A percentile compares a stretch with the other conserved stretches of the same genome.
Conservation (phyloP, 371 early-diverging fungal species). For the Saksenaea oblongispora region DNA sequence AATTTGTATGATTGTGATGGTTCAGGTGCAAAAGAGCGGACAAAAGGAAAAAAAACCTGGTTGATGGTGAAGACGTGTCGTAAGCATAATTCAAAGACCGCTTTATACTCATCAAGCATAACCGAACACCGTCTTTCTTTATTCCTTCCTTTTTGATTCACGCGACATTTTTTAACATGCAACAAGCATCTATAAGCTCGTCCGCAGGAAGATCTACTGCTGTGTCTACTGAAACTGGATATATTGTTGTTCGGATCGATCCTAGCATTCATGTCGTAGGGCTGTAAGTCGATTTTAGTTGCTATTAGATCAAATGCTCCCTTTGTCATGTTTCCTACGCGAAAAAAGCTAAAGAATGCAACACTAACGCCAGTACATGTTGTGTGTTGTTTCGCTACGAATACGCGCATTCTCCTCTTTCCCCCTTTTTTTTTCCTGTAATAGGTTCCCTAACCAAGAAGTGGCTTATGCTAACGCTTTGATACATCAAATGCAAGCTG, state of each 20-base stretch:
- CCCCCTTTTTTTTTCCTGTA: background rate
- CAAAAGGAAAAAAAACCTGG: too few species aligned
- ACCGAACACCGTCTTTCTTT: background rate
- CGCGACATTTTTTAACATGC: conserved; percentile 1
- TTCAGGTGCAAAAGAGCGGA: too few species aligned
- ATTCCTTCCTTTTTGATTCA: background rate
- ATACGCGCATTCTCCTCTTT: background rate
- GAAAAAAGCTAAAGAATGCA: too few species aligned
- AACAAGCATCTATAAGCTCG: background rate
- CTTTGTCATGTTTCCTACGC: too few species aligned
- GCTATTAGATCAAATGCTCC: too few species aligned
- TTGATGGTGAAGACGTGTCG: too few species aligned
- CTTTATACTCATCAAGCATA: background rate
- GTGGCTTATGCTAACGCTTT: conserved; percentile 1
- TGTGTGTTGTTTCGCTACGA: background rate
- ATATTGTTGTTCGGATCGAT: conserved; percentile 3
- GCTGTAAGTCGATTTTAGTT: background rate
- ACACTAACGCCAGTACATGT: background rate
- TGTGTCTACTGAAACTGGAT: background rate
- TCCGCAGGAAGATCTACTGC: background rate
- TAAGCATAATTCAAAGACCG: too few species aligned
- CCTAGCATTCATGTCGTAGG: background rate
- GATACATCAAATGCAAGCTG: conserved; percentile 4
- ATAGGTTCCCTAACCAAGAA: background rate
- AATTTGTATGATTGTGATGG: too few species aligned